phyloP scores from a whole-genome alignment of 306 rosid species.

The Abrus pulchellus region DNA sequence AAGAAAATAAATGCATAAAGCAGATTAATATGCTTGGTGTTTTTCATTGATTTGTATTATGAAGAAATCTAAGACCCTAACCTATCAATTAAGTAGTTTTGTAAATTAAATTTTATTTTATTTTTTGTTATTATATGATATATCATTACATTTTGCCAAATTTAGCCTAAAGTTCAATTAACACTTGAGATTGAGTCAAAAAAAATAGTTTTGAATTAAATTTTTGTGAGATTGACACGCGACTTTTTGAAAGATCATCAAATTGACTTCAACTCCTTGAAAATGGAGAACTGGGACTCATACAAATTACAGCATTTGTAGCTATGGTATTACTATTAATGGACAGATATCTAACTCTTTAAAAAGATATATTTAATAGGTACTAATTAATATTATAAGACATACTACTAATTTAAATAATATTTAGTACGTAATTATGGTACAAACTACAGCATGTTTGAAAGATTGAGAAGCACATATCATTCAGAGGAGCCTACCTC shows the following conservation, averaged over 20 bases:
- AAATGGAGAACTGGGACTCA: neutral
- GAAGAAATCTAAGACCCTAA: neutral
- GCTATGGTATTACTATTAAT: no score
- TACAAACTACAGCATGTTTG: neutral
- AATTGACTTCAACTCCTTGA: neutral
- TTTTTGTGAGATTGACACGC: neutral
- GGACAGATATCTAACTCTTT: neutral
- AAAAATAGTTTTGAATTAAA: slow-evolving; percentile 1
- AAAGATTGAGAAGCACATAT: slow-evolving; percentile 31
- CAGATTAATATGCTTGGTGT: neutral
- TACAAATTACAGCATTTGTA: neutral
- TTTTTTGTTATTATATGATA: neutral
- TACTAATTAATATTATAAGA: neutral
- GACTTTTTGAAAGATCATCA: neutral
- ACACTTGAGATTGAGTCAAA: slow-evolving; percentile 5
- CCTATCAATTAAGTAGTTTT: neutral
- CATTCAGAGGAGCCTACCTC: slow-evolving; percentile 73
- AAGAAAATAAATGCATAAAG: neutral
- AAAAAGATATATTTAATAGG: neutral
- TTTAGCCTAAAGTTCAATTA: neutral
- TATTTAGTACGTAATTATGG: neutral
- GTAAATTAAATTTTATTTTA: neutral
- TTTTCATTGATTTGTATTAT: neutral
- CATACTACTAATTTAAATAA: neutral
- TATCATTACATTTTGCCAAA: neutral